phyloP scores from a whole-genome alignment of 139 green algal genomes.

The Pseudopediastrum boryanum region DNA sequence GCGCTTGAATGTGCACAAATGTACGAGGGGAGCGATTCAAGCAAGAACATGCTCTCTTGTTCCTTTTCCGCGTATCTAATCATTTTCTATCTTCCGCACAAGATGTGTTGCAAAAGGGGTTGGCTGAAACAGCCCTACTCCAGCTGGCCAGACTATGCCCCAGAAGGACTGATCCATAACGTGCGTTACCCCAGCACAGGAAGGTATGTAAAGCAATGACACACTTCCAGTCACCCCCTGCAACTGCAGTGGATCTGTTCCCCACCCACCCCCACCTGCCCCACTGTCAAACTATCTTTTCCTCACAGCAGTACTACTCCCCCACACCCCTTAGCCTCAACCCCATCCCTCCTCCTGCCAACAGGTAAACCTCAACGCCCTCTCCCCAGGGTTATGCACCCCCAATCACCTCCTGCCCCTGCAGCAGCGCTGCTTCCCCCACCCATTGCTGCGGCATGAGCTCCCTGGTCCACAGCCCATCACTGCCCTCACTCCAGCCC shows the following conservation, averaged over 20 bases:
- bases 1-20: background rate
- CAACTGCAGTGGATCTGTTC: background rate
- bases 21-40: background rate
- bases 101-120: too few species aligned
- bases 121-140: too few species aligned
- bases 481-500: conserved; percentile 5
- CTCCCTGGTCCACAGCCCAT: conserved; percentile 16
- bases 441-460: conserved; percentile 7
- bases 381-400: background rate
- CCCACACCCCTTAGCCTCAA: too few species aligned
- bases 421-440: conserved; percentile 42
- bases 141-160: too few species aligned
- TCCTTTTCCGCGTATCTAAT: too few species aligned
- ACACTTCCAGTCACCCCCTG: background rate
- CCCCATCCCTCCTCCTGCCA: too few species aligned
- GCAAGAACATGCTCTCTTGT: background rate
- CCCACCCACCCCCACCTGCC: background rate
- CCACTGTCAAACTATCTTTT: background rate
- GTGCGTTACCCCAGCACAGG: too few species aligned
- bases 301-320: background rate
- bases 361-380: background rate
- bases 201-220: too few species aligned
- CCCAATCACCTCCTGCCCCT: too few species aligned
- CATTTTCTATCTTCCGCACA: too few species aligned
- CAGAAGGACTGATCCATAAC: too few species aligned